phyloP scores from a whole-genome alignment of 768 basidiomycete genomes.

The Imleria badia region DNA sequence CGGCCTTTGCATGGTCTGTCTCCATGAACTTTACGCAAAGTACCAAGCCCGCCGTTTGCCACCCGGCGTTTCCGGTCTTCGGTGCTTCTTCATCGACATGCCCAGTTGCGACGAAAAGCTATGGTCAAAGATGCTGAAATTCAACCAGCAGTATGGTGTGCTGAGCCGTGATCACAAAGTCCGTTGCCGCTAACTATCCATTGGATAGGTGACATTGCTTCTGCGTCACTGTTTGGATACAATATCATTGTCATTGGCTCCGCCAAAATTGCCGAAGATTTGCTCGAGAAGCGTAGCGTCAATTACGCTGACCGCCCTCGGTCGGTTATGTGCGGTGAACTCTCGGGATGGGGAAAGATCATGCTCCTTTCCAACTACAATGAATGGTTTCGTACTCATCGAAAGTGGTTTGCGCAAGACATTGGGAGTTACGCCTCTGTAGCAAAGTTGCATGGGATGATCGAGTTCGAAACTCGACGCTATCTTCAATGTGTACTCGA shows the following conservation, averaged over 20 bases:
- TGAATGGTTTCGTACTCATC: slow-evolving; percentile 15
- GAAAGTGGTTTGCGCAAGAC: slow-evolving; percentile 19
- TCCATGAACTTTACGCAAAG: background rate
- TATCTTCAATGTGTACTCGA: background rate
- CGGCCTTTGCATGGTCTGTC: background rate
- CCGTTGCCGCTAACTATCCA: background rate
- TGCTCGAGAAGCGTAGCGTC: slow-evolving; percentile 45
- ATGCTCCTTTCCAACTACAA: slow-evolving; percentile 16
- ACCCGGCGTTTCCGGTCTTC: slow-evolving; percentile 15
- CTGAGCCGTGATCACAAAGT: background rate
- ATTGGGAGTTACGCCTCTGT: background rate
- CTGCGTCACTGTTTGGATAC: slow-evolving; percentile 18
- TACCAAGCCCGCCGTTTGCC: slow-evolving; percentile 8
- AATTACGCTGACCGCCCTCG: slow-evolving; percentile 39
- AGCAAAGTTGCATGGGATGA: background rate
- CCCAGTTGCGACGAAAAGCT: background rate
- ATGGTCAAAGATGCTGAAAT: slow-evolving; percentile 13
- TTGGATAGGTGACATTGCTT: slow-evolving; percentile 18
- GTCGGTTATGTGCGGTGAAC: slow-evolving; percentile 20
- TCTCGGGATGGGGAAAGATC: slow-evolving; percentile 21
- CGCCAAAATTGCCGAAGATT: slow-evolving; percentile 39
- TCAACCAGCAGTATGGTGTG: slow-evolving; percentile 16
- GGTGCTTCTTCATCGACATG: slow-evolving; percentile 4
- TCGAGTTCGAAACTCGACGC: background rate
- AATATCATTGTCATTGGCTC: slow-evolving; percentile 46